Evolutionary conservation across 2,329 filamentous ascomycete genomes (phyloP).

Genomic region (Pyrenophora tritici-repentis): DNA sequence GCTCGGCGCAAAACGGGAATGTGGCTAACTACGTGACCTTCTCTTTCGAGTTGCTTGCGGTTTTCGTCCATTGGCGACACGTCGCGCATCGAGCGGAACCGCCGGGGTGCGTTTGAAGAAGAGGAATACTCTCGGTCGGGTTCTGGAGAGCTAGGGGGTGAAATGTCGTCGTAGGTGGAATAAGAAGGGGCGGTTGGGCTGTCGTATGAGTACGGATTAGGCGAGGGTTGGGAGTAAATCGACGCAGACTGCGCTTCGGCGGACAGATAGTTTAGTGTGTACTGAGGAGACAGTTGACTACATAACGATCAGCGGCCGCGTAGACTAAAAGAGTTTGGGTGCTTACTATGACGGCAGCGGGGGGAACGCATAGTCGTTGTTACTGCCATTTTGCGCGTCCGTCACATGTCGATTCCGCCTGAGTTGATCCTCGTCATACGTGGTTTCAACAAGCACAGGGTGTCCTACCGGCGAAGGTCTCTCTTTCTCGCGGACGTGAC

Average conservation of each 20-base stretch:
- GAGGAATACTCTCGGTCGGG: constrained; percentile 28
- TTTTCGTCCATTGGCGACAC: constrained; percentile 49
- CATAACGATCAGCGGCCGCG: constrained; percentile 2
- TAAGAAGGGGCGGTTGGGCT: constrained; percentile 22
- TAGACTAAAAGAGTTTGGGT: constrained; percentile 1
- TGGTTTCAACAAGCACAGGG: constrained; percentile 53
- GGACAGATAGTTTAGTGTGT: constrained; percentile 28
- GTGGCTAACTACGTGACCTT: constrained; percentile 25
- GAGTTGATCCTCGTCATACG: constrained; percentile 53
- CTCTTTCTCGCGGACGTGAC: constrained; percentile 50
- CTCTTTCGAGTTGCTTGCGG: constrained; percentile 20
- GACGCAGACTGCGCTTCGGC: constrained; percentile 51
- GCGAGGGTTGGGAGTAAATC: constrained; percentile 64
- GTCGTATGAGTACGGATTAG: constrained; percentile 35
- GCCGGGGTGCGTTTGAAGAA: constrained; percentile 25
- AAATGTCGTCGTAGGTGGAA: constrained; percentile 42
- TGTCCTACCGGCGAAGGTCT: constrained; percentile 48
- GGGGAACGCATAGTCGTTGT: constrained; percentile 31
- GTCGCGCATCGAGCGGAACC: constrained; percentile 44
- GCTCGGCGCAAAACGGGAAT: constrained; percentile 45
- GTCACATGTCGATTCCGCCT: constrained; percentile 41
- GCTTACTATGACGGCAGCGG: constrained; percentile 32
- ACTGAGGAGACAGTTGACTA: constrained; percentile 31
- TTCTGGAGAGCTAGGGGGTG: constrained; percentile 48
- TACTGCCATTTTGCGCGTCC: constrained; percentile 35